These are phyloP conservation scores for Pseudogymnoascus sp. DNA, from an alignment of 2,329 filamentous ascomycete species.

Conservation along the genomic window DNA sequence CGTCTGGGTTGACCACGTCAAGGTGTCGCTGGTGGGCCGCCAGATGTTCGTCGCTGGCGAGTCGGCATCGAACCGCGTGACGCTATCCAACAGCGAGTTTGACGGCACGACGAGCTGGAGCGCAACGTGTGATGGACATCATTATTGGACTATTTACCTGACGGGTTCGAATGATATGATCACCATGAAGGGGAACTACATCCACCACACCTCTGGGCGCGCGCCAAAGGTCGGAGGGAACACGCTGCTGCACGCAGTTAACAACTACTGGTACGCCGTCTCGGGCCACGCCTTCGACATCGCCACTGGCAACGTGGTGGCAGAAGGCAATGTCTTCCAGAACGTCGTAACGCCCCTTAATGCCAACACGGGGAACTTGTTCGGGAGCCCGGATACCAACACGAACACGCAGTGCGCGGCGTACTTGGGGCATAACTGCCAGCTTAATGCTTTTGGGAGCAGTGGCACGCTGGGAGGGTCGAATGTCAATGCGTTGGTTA, in stretches of 20 bases:
- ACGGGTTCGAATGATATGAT: conserved; percentile 48
- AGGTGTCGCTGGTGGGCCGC: conserved; percentile 50
- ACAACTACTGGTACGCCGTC: conserved; percentile 54
- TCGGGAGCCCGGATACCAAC: conserved; percentile 18
- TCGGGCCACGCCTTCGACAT: conserved; percentile 51
- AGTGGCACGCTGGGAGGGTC: conserved; percentile 28
- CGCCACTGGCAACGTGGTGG: conserved; percentile 39
- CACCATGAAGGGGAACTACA: conserved; percentile 54
- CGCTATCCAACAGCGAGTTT: conserved; percentile 53
- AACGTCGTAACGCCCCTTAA: conserved; percentile 32
- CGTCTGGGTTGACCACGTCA: conserved; percentile 41
- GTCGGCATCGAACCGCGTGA: conserved; percentile 45
- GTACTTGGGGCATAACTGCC: conserved; percentile 19
- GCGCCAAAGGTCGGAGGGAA: conserved; percentile 50
- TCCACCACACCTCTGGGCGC: conserved; percentile 51
- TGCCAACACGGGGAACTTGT: conserved; percentile 2
- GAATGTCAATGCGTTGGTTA: conserved; percentile 25
- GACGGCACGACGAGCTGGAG: conserved; percentile 48
- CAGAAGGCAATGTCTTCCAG: conserved; percentile 52
- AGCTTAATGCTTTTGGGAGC: conserved; percentile 16
- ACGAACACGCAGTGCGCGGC: conserved; percentile 16
- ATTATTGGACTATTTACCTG: conserved; percentile 55
- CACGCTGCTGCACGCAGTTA: conserved; percentile 49
- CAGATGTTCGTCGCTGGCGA: conserved; percentile 54
- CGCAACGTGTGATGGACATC: conserved; percentile 49